Base-by-base conservation (phyloP, 2,329 filamentous ascomycete species). In the Exophiala sideris region DNA sequence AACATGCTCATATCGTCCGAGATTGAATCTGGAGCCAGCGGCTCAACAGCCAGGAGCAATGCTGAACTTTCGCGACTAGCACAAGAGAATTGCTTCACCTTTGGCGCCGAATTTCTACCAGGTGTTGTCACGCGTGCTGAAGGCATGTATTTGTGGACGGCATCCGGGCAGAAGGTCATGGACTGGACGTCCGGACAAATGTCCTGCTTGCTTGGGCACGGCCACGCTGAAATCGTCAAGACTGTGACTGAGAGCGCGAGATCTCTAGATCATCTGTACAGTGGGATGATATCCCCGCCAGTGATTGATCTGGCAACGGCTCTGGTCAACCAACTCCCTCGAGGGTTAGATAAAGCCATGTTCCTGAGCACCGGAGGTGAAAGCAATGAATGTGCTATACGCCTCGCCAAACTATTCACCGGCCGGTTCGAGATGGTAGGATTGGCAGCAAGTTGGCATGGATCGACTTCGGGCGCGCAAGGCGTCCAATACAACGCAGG, bases 361-460 rank as follows among this genome's bases (percentile, higher is more conserved):
- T 84, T 84, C 57, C 70, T 83, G 7, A 80, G 71, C 46, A 84
- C 81, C 0, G 81, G 81, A 1, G 75, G 73, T 2, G 80, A 84
- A 64, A 76, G 71, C 41, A 81, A 76, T 55, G 83, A 87, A 59
- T 81, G 80, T 3, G 83, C 83, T 1, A 82, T 86, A 50, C 80
- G 81, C 50, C 73, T 87, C 58, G 83, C 83, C 3, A 87, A 86
- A 61, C 68, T 73, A 10, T 83, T 77, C 62, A 86, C 83, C 0
- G 81, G 82, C 0, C 85, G 83, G 49, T 86, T 82, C 60, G 82
- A 86, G 64, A 76, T 87, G 46, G 80, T 86, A 3, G 83, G 74
- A 0, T 71, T 86, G 50, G 76, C 74, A 0, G 77, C 77, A 0
- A 80, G 77, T 21, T 87, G 77, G 71, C 83, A 87, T 66, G 83